Evolutionary conservation across 1,284 basidiomycete species (phyloP), one percentile per base, ranked within the genome.

Genomic region (Cutaneotrichosporon cutaneum): DNA sequence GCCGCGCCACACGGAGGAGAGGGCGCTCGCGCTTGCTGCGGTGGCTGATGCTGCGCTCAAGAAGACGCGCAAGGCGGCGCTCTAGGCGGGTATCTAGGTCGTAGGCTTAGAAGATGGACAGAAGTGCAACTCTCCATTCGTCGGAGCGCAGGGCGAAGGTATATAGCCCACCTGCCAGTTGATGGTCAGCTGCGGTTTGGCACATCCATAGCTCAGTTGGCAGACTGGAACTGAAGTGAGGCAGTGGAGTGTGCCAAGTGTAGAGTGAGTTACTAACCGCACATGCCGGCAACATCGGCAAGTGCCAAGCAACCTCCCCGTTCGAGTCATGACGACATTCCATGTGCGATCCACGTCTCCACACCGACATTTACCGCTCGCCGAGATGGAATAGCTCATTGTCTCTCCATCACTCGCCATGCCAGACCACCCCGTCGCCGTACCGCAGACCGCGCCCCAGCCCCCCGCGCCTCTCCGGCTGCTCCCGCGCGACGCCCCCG

Each of bases 1-100:
- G 0, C 80, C 85, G 45, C 85, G 85, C 14, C 79, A 86, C 53
- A 87, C 89, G 67, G 63, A 67, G 53, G 66, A 67, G 60, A 55
- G 59, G 26, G 63, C 57, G 11, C 50, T 70, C 35, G 66, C 62
- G 33, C 65, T 66, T 24, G 60, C 67, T 10, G 58, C 62, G 18
- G 60, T 70, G 7, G 60, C 66, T 3, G 57, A 64, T 1, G 84
- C 82, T 1, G 84, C 84, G 16, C 54, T 60, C 33, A 32, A 54
- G 45, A 35, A 21, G 33, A 14, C 26, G 18, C 33, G 5, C 27
- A 51, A 32, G 18, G 24, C 24, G 26, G 26, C 48, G 22, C 24
- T 48, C 22, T 48, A 42, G 36, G 36, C 18, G n/a, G 14, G 39
- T 42, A 42, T 14, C 16, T 42, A n/a, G 39, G 39, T 42, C n/a